Percentiles rank a stretch among this genome's conserved stretches.
Evolutionary conservation across 2,329 filamentous ascomycete genomes (phyloP).

Genomic region (Fusarium decemcellulare): DNA sequence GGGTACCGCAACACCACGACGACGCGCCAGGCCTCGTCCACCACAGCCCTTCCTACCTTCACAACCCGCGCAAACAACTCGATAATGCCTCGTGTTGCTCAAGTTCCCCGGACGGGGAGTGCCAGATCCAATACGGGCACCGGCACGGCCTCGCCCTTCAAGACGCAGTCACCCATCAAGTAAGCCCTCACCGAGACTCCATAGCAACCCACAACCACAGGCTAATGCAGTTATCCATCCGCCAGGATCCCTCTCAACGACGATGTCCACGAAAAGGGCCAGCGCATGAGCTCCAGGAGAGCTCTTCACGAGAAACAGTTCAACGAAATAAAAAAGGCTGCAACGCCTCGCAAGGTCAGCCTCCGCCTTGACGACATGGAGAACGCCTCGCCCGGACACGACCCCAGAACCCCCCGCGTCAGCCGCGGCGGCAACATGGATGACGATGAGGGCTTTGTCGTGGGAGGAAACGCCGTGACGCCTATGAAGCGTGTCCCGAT

Average conservation of each 20-base stretch:
- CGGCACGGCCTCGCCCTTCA: slow-evolving; percentile 66
- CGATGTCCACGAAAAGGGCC: slow-evolving; percentile 92
- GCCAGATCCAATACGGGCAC: slow-evolving; percentile 64
- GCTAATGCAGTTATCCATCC: slow-evolving; percentile 23
- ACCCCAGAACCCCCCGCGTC: slow-evolving; percentile 66
- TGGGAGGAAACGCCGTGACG: slow-evolving; percentile 84
- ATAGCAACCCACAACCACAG: slow-evolving; percentile 15
- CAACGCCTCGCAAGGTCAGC: slow-evolving; percentile 76
- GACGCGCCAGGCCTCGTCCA: slow-evolving; percentile 45
- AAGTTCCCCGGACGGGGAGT: slow-evolving; percentile 65
- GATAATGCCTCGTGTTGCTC: slow-evolving; percentile 72
- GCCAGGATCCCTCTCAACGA: slow-evolving; percentile 94
- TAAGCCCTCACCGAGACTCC: slow-evolving; percentile 53
- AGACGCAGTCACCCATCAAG: slow-evolving; percentile 71
- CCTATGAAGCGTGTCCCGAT: slow-evolving; percentile 97
- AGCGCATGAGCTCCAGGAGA: slow-evolving; percentile 88
- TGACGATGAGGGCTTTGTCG: slow-evolving; percentile 73
- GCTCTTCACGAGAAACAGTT: slow-evolving; percentile 91
- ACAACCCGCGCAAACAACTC: slow-evolving; percentile 30
- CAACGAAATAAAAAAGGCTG: slow-evolving; percentile 85
- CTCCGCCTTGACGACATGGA: slow-evolving; percentile 72
- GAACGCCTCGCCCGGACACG: slow-evolving; percentile 69
- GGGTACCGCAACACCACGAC: slow-evolving; percentile 45
- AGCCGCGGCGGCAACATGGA: slow-evolving; percentile 55
- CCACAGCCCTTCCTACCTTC: slow-evolving; percentile 35